phyloP scores from a whole-genome alignment of 805 yeast species.

The Vanderwaltozyma polyspora region DNA sequence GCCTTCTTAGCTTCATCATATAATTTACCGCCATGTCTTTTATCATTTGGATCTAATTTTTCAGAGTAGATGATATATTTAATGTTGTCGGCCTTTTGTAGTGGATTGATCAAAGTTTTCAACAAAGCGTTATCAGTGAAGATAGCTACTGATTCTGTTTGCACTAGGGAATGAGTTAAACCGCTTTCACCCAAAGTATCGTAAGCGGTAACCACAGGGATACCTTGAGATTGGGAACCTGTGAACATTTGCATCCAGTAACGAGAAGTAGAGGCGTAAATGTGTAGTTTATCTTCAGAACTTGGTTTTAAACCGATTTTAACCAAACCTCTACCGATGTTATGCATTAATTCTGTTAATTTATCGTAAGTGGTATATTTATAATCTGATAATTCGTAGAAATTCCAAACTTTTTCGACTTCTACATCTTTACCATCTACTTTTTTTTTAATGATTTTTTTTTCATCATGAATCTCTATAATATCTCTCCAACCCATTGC shows the following conservation, averaged over 20 bases:
- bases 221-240: constrained; percentile 65
- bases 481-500: constrained; percentile 75
- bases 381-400: constrained; percentile 69
- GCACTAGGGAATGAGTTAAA: constrained; percentile 70
- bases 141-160: constrained; percentile 69
- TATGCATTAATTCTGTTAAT: constrained; percentile 37
- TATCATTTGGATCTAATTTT: constrained; percentile 47
- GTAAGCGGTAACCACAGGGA: constrained; percentile 90
- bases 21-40: constrained; percentile 49
- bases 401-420: constrained; percentile 81
- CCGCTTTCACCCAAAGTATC: constrained; percentile 90
- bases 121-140: constrained; percentile 77
- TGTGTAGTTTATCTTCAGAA: constrained; percentile 54
- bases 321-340: constrained; percentile 65
- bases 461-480: constrained; percentile 63
- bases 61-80: constrained; percentile 66
- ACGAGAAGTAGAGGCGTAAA: constrained; percentile 79
- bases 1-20: constrained; percentile 50
- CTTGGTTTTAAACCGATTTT: constrained; percentile 59
- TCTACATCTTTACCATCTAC: constrained; percentile 64
- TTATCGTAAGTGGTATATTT: constrained; percentile 52
- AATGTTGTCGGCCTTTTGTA: constrained; percentile 49
- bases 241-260: constrained; percentile 84
- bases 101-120: constrained; percentile 55
- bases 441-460: constrained; percentile 58